Base-by-base conservation (phyloP, 1,284 basidiomycete species). In the Xerocomus nothofagi region DNA sequence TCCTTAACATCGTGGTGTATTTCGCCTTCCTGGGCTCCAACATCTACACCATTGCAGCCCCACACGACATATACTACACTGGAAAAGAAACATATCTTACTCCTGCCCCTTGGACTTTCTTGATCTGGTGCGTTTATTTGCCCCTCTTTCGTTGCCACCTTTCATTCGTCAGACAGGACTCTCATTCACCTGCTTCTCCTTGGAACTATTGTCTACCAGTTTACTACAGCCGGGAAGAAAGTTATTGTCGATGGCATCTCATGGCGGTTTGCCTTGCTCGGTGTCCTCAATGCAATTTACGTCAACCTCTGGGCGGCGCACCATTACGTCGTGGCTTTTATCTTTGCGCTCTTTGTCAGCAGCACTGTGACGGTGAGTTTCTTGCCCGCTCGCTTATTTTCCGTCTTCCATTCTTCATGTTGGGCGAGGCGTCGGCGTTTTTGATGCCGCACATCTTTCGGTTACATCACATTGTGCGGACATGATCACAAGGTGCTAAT, bases 181-280 rank as follows among this genome's bases (percentile, higher is more conserved):
- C 71, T 92, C 55, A 91, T 93, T 63, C 93, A 97, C 71, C 66
- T 92, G 20, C 79, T 97, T 29, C 81, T 97, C 45, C 80, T 97
- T 51, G 91, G 93, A 37, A 91, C 88, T 27, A 74, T 95, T 62
- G 79, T 93, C 72, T 95, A 91, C 80, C 93, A 95, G 67, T 95
- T 94, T 80, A 84, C 83, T 71, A 77, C 84, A 20, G 61, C 62
- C n/a, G 94, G 93, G 33, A 92, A 95, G 70, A 75, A 72, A 36
- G 78, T 86, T 62, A 83, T 97, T 59, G 76, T 96, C 54, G 91
- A 95, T 65, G 89, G 85, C 39, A 81, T 98, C 57, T 79, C 82
- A 26, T 97, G 93, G 93, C 80, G 92, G 45, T 88, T 97, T 71
- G 89, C 93, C 11, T 73, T 95, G 43, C 82, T 97, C 37, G 89